Conservation (phyloP, 768 basidiomycete species). For the Leccinum barrowsii region DNA sequence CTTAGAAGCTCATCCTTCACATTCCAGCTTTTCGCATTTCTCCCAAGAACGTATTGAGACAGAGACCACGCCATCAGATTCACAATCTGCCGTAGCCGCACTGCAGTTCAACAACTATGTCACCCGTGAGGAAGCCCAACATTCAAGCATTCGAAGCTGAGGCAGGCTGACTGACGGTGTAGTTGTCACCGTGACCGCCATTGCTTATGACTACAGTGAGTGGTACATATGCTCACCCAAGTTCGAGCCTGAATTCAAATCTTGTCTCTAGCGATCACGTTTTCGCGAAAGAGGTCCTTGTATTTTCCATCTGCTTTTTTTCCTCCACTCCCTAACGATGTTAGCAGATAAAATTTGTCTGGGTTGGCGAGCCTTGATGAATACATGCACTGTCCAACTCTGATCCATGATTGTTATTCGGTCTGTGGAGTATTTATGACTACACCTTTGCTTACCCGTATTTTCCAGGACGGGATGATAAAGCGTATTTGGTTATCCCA, state of each 20-base stretch:
- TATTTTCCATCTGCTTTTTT: not conserved
- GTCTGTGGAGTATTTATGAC: not conserved
- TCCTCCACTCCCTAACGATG: not conserved
- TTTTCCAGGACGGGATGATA: too few relatives aligned
- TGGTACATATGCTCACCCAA: not conserved
- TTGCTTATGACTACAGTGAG: constrained; percentile 23
- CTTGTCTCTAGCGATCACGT: constrained; percentile 10
- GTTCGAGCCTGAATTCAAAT: not conserved
- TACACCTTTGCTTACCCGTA: not conserved
- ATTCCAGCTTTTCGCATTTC: not conserved
- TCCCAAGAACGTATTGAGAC: not conserved
- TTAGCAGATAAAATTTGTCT: constrained; percentile 12
- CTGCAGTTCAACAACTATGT: constrained; percentile 7
- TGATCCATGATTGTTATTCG: not conserved
- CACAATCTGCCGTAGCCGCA: not conserved
- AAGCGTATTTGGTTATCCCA: too few relatives aligned
- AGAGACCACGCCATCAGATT: constrained; percentile 13
- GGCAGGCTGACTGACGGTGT: not conserved
- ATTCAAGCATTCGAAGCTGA: not conserved
- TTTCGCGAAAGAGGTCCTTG: constrained; percentile 16
- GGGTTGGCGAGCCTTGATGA: constrained; percentile 11
- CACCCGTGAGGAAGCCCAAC: constrained; percentile 1
- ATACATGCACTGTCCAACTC: not conserved
- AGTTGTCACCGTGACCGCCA: constrained; percentile 12
- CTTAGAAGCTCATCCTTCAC: not conserved